Evolutionary conservation across 2,329 filamentous ascomycete genomes (phyloP), one percentile per base, ranked within the genome.

Genomic region (Colletotrichum sp.): DNA sequence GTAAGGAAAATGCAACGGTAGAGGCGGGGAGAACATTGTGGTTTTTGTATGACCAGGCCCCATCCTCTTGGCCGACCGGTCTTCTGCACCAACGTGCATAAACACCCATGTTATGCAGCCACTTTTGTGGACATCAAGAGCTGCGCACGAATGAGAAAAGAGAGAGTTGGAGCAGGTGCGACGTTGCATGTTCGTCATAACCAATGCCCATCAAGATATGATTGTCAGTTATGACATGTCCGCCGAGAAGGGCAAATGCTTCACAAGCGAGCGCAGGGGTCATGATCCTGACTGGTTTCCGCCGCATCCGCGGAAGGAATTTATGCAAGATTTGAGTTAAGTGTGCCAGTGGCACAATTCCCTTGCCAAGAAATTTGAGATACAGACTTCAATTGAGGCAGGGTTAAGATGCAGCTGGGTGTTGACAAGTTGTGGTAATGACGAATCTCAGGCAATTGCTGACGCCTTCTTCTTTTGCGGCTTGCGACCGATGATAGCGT

Each of bases 91-190:
- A 63, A 63, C 30, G 18, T 63, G 60, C 60, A 63, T 63, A 34
- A 28, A 78, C 18, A 48, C 1, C 43, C 43, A 59, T 85, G 43
- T 48, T 48, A 7, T 0, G 43, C 10, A 3, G n/a, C 10, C 0
- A 13, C 6, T 48, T 48, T 48, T 48, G 43, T 48, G 43, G 43
- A 48, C 10, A 48, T 48, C 10, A 13, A 21, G 6, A 48, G 0
- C 43, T 48, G 0, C n/a, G 43, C 5, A 7, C 43, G 43, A 48
- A 48, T 48, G 10, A 13, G 43, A 21, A 21, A 4, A 7, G 0
- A 13, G 43, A 4, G 1, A 48, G 4, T 7, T 3, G 43, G 10
- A 3, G n/a, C 43, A 48, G 18, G 10, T 48, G 43, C 43, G 10
- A 21, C 43, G 18, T 2, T 43, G 39, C 39, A 43, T 43, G 8